These are phyloP conservation scores for Scutellaria barbata DNA, from an alignment of 257 asterid species.

Conservation along the genomic window DNA sequence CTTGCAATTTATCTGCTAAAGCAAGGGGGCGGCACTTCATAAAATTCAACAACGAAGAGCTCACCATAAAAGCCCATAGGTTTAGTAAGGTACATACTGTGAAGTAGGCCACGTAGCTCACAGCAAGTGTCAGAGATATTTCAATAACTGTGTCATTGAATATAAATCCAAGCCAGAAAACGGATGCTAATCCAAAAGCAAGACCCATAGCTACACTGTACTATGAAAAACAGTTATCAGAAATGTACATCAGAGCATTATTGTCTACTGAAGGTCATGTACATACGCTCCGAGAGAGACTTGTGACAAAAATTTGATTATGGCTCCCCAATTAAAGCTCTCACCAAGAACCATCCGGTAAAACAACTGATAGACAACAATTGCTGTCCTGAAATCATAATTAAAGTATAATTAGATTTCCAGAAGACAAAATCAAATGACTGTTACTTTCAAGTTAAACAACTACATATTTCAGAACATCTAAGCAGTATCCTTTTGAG, in stretches of 20 bases:
- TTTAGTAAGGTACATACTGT: slow-evolving; percentile 62
- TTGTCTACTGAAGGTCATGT: slow-evolving; percentile 34
- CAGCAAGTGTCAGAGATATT: slow-evolving; percentile 86
- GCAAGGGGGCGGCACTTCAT: background rate
- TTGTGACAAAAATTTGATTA: slow-evolving; percentile 66
- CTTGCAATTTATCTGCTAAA: slow-evolving; percentile 6
- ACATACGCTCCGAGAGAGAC: slow-evolving; percentile 97
- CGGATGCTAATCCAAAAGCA: slow-evolving; percentile 88
- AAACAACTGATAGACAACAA: slow-evolving; percentile 91
- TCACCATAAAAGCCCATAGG: slow-evolving; percentile 24
- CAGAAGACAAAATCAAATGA: slow-evolving; percentile 25
- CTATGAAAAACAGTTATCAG: slow-evolving; percentile 41
- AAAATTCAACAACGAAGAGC: slow-evolving; percentile 30
- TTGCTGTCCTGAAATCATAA: slow-evolving; percentile 81
- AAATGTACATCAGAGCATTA: slow-evolving; percentile 27
- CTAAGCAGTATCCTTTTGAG: slow-evolving; percentile 2
- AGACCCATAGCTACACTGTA: slow-evolving; percentile 83
- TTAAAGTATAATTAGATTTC: slow-evolving; percentile 12
- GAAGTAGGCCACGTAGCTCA: slow-evolving; percentile 94
- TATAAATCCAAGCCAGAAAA: slow-evolving; percentile 94
- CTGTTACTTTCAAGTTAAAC: slow-evolving; percentile 21
- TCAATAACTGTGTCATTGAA: slow-evolving; percentile 98
- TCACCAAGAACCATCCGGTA: slow-evolving; percentile 83
- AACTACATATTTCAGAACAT: slow-evolving; percentile 28
- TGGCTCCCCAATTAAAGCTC: slow-evolving; percentile 72